Base-by-base conservation (phyloP, 2,329 filamentous ascomycete species). In the Lojkania enalia region DNA sequence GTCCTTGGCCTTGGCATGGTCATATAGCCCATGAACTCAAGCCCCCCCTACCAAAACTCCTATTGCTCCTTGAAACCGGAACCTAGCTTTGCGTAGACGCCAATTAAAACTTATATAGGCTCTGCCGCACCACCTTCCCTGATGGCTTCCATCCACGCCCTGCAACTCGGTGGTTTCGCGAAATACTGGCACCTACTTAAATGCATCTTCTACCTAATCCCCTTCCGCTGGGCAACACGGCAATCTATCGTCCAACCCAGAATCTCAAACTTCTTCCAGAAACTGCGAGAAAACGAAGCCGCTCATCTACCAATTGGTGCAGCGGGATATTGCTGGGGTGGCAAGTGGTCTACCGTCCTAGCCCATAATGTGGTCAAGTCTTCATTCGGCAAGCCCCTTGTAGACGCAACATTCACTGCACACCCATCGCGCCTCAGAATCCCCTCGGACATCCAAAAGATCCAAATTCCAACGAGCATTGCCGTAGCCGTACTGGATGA, bases 251-350 rank as follows among this genome's bases (percentile, higher is more conserved):
- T 36, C 9, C 18, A 18, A 3, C 31, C 46, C n/a, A 23, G 37
- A 25, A 40, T 49, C 29, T 40, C 45, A 21, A 33, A 30, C 13
- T 46, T 46, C 32, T 46, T 49, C 35, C 32, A 42, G 18, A 27
- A 23, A 13, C 37, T 49, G 15, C 43, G 33, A 23, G 39, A 39
- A 14, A 25, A 40, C 23, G 42, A 49, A 33, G 38, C 30, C 16
- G 38, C 37, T 6, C 19, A 39, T 30, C 15, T 46, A 1, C 46
- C 46, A 19, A 39, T 71, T 25, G 67, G 64, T 19, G 60, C 57
- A 4, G 66, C 67, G 2, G 69, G 67, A 5, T 71, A 67, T 49
- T 68, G 62, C 44, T 67, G 65, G 67, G 68, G 68, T 30, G 68
- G 56, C 6, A 54, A 64, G 30, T 67, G 59, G 44, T 61, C 66